Percentiles rank a stretch among this genome's conserved stretches.
phyloP scores from a whole-genome alignment of 495 filamentous ascomycete genomes.

The Xylaria grammica region DNA sequence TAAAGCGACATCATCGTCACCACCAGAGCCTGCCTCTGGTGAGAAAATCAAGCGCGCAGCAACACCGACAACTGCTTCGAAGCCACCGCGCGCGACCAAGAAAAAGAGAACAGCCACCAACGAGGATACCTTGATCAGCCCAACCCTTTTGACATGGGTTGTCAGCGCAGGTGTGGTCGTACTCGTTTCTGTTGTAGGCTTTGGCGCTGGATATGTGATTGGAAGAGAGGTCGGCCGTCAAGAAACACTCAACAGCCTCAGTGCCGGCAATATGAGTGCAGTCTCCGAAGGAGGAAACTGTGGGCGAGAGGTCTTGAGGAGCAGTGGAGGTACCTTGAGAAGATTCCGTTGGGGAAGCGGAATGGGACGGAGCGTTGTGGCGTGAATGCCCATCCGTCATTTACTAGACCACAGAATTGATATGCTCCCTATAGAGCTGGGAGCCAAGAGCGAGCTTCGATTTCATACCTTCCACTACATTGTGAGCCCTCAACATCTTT shows the following conservation, averaged over 20 bases:
- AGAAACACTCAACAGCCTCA: constrained; percentile 52
- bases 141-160: constrained; percentile 88
- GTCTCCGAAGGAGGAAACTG: constrained; percentile 38
- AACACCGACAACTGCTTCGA: constrained; percentile 37
- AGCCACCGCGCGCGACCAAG: constrained; percentile 51
- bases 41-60: constrained; percentile 60
- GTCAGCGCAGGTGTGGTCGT: constrained; percentile 92
- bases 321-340: constrained; percentile 46
- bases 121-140: constrained; percentile 56
- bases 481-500: background rate
- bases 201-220: constrained; percentile 89
- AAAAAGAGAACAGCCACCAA: constrained; percentile 55
- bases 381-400: constrained; percentile 32
- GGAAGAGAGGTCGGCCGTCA: constrained; percentile 79
- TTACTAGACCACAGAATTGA: background rate
- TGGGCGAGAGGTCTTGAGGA: constrained; percentile 48
- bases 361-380: constrained; percentile 46
- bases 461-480: background rate
- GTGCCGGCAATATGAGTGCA: constrained; percentile 46
- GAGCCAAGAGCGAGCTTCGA: background rate
- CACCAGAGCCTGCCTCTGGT: constrained; percentile 40
- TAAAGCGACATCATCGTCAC: constrained; percentile 6
- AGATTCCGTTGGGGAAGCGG: constrained; percentile 53
- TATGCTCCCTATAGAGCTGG: background rate
- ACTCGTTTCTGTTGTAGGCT: constrained; percentile 87